Percentiles rank a stretch among this genome's conserved stretches.
These are phyloP conservation scores for Triglochin maritima DNA, from an alignment of 106 monocot genomes.

Conservation along the genomic window DNA sequence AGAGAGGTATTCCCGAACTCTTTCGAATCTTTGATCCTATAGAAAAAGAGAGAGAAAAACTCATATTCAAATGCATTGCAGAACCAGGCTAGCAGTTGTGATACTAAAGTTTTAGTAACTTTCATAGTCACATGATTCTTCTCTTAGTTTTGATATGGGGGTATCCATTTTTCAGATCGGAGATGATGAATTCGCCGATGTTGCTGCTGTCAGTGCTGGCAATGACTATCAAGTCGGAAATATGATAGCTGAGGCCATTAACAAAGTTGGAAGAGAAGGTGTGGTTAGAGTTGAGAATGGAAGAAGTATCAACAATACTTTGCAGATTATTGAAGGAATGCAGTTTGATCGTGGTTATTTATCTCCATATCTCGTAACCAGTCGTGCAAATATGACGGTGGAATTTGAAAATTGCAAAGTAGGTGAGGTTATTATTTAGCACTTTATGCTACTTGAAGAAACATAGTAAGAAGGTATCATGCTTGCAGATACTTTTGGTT, in stretches of 20 bases:
- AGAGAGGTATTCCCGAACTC: slow-evolving; percentile 39
- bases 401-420: slow-evolving; percentile 75
- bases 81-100: too few species aligned
- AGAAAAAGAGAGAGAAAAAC: too few species aligned
- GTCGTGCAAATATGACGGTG: slow-evolving; percentile 48
- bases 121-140: too few species aligned
- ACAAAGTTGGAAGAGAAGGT: slow-evolving; percentile 63
- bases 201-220: slow-evolving; percentile 86
- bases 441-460: too few species aligned
- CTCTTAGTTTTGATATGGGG: too few species aligned
- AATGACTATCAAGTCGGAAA: slow-evolving; percentile 59
- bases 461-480: too few species aligned
- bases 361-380: slow-evolving; percentile 78
- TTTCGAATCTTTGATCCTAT: too few species aligned
- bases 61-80: too few species aligned
- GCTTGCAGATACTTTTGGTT: slow-evolving; percentile 69
- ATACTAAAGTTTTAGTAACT: too few species aligned
- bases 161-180: slow-evolving; percentile 43
- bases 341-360: slow-evolving; percentile 89
- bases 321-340: slow-evolving; percentile 79
- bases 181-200: slow-evolving; percentile 75
- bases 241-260: slow-evolving; percentile 71
- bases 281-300: slow-evolving; percentile 75
- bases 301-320: slow-evolving; percentile 33
- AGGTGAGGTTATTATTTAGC: too few species aligned